Conservation (phyloP, 2,329 filamentous ascomycete genomes). For the Westerdykella ornata region DNA sequence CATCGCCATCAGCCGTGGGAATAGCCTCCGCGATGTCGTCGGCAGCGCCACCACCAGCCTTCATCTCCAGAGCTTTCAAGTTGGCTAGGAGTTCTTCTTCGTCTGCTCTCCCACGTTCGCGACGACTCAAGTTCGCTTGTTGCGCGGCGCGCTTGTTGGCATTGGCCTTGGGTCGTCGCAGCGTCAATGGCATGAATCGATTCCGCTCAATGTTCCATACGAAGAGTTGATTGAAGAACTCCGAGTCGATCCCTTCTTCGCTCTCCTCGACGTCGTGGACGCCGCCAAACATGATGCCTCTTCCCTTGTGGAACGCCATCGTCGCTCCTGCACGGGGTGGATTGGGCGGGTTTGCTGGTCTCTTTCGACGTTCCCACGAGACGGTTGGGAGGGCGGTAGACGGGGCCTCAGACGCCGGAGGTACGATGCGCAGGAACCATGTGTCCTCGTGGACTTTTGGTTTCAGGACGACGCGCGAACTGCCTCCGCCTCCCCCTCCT, state of each 20-base stretch:
- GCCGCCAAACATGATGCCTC: conserved; percentile 88
- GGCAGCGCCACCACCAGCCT: conserved; percentile 51
- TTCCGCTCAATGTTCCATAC: conserved; percentile 96
- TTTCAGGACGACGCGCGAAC: conserved; percentile 67
- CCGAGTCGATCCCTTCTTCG: conserved; percentile 92
- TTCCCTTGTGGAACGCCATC: conserved; percentile 89
- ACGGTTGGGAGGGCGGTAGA: conserved; percentile 62
- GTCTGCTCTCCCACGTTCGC: conserved; percentile 76
- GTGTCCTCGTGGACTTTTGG: conserved; percentile 92
- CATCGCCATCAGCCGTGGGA: conserved; percentile 23
- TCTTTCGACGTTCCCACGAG: conserved; percentile 89
- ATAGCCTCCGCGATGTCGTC: conserved; percentile 15
- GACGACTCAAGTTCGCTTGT: conserved; percentile 32
- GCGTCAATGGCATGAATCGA: conserved; percentile 76
- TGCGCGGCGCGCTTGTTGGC: conserved; percentile 52
- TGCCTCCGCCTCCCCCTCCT: conserved; percentile 51
- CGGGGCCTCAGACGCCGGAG: conserved; percentile 60
- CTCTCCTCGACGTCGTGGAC: conserved; percentile 88
- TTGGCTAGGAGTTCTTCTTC: conserved; percentile 87
- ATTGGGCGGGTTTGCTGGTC: conserved; percentile 79
- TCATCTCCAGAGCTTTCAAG: conserved; percentile 75
- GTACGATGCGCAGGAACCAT: conserved; percentile 79
- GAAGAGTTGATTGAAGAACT: conserved; percentile 89
- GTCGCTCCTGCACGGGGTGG: conserved; percentile 81
- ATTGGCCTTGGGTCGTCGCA: conserved; percentile 66